These are phyloP conservation scores for Blepharisma undulans DNA, from an alignment of 169 alveolate species.

Conservation along the genomic window DNA sequence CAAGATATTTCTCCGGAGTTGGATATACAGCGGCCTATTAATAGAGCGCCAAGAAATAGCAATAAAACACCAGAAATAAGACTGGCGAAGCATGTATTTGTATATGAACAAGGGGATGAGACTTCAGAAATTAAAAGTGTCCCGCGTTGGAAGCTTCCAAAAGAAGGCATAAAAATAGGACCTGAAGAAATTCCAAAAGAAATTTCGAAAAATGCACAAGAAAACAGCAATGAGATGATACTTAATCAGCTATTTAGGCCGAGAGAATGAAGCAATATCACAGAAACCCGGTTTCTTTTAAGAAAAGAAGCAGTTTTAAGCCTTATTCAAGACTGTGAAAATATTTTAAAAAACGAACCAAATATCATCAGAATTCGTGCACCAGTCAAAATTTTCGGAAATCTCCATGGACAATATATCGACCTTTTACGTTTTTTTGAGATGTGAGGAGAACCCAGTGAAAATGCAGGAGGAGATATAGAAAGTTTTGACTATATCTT, in stretches of 20 bases:
- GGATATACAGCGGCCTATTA: background rate
- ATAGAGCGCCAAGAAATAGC: constrained; percentile 9
- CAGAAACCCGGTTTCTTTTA: background rate
- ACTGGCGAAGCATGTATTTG: background rate
- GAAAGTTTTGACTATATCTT: constrained; percentile 96
- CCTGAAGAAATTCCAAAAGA: background rate
- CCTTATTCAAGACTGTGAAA: constrained; percentile 11
- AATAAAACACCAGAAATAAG: constrained; percentile 28
- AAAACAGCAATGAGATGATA: background rate
- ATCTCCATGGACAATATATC: constrained; percentile 97
- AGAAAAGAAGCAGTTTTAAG: background rate
- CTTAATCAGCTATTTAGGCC: background rate
- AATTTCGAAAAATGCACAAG: background rate
- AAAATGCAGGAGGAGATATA: constrained; percentile 89
- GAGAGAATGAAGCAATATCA: constrained; percentile 11
- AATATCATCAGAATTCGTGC: background rate
- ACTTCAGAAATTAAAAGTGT: constrained; percentile 16
- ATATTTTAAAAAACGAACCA: constrained; percentile 3
- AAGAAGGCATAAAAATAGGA: constrained; percentile 38
- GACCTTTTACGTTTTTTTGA: constrained; percentile 96
- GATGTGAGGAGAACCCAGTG: constrained; percentile 33
- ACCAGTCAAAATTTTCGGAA: constrained; percentile 90
- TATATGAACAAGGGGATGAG: background rate
- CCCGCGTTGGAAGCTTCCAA: background rate
- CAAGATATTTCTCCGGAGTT: background rate